phyloP scores from a whole-genome alignment of 2,329 filamentous ascomycete genomes.

The Stagonosporopsis vannaccii region DNA sequence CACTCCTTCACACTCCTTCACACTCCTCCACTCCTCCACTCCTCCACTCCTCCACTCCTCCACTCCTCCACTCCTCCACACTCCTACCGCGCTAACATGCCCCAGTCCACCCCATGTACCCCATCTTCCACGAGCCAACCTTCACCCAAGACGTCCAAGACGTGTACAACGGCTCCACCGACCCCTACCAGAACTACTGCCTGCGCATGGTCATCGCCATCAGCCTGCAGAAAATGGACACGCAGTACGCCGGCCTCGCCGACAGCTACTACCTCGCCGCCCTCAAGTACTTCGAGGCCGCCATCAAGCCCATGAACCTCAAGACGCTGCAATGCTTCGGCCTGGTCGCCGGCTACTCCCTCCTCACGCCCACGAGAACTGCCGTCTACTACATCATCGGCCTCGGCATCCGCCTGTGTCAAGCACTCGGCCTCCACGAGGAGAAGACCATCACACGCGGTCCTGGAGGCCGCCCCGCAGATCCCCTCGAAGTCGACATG shows the following conservation, averaged over 20 bases:
- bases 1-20: too few species aligned
- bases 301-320: constrained; percentile 87
- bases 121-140: constrained; percentile 82
- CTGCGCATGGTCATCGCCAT: constrained; percentile 93
- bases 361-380: constrained; percentile 88
- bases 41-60: constrained; percentile 44
- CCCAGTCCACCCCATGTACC: constrained; percentile 85
- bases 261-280: constrained; percentile 95
- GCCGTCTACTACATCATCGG: constrained; percentile 94
- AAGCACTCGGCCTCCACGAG: constrained; percentile 85
- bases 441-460: constrained; percentile 82
- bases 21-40: too few species aligned
- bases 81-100: constrained; percentile 21
- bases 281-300: constrained; percentile 80
- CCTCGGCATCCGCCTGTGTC: constrained; percentile 83
- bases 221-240: constrained; percentile 89
- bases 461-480: constrained; percentile 65
- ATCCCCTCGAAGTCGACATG: constrained; percentile 85
- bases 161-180: constrained; percentile 77
- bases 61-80: not conserved
- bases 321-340: constrained; percentile 89
- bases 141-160: constrained; percentile 79
- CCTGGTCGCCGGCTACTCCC: constrained; percentile 87
- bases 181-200: constrained; percentile 87
- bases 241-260: constrained; percentile 88